phyloP scores from a whole-genome alignment of 495 filamentous ascomycete genomes.

The Sordaria brevicollis region DNA sequence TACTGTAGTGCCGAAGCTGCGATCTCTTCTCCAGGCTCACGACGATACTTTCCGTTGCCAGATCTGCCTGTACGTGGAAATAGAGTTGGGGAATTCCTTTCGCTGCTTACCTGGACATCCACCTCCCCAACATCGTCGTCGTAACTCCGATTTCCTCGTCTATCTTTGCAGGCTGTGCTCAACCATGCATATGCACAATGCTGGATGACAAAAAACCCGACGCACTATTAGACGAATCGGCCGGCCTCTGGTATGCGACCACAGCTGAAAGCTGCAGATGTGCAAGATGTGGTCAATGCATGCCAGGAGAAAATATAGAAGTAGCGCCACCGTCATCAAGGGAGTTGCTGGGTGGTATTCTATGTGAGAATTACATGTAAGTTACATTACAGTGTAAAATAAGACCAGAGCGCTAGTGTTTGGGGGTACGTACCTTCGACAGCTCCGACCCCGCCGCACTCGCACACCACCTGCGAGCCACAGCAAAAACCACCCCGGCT shows the following conservation, averaged over 20 bases:
- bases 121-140: neutral
- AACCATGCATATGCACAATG: conserved; percentile 33
- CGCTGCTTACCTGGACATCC: neutral
- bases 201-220: conserved; percentile 23
- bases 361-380: neutral
- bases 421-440: neutral
- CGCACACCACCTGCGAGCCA: neutral
- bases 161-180: conserved; percentile 31
- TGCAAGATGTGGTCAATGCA: conserved; percentile 8
- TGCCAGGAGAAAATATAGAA: neutral
- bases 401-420: conserved; percentile 1
- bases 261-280: conserved; percentile 39
- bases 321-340: conserved; percentile 26
- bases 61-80: neutral
- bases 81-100: neutral
- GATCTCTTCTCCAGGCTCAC: neutral
- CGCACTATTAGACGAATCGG: conserved; percentile 24
- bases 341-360: conserved; percentile 6
- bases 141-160: neutral
- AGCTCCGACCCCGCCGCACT: neutral
- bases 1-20: neutral
- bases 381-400: neutral
- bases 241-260: conserved; percentile 20
- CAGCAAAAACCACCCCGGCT: neutral
- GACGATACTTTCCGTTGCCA: neutral